A percentile compares a stretch with the other conserved stretches of the same genome.
Conservation (phyloP, 2,329 filamentous ascomycete species). For the Seiridium unicorne region DNA sequence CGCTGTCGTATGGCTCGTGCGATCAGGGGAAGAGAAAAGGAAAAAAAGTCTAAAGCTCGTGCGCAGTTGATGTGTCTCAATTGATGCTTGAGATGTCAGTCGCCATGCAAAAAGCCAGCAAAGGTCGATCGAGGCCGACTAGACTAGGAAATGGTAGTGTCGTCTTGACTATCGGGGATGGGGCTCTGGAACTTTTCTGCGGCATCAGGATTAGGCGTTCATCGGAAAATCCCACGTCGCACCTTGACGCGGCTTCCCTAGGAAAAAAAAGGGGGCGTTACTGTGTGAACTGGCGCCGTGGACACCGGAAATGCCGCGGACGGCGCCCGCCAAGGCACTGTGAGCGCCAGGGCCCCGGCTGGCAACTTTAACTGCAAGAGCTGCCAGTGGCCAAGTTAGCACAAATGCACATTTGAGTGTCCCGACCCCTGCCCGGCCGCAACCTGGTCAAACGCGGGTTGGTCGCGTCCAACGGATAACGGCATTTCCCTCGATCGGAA, state of each 20-base stretch:
- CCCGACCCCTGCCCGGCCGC: neutral
- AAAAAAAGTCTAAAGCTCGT: neutral
- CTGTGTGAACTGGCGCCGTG: neutral
- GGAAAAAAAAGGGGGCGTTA: neutral
- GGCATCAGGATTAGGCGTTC: neutral
- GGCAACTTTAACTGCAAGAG: constrained; percentile 1
- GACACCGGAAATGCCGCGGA: neutral
- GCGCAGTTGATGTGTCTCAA: neutral
- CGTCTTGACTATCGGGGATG: neutral
- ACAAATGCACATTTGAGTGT: neutral
- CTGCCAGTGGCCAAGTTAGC: neutral
- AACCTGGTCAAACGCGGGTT: neutral
- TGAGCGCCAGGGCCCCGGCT: neutral
- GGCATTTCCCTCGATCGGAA: neutral
- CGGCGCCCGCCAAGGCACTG: neutral
- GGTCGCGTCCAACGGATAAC: neutral
- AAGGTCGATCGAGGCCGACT: no score
- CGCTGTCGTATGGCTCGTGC: neutral
- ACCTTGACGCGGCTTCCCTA: constrained; percentile 2
- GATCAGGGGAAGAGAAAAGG: neutral
- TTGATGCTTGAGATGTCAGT: neutral
- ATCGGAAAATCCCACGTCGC: constrained; percentile 8
- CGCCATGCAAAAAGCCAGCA: neutral
- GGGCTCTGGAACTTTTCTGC: neutral
- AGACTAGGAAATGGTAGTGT: neutral